Evolutionary conservation across 371 early-diverging fungal species (phyloP), one percentile per base, ranked within the genome.

Genomic region (Sporodiniella umbellata): DNA sequence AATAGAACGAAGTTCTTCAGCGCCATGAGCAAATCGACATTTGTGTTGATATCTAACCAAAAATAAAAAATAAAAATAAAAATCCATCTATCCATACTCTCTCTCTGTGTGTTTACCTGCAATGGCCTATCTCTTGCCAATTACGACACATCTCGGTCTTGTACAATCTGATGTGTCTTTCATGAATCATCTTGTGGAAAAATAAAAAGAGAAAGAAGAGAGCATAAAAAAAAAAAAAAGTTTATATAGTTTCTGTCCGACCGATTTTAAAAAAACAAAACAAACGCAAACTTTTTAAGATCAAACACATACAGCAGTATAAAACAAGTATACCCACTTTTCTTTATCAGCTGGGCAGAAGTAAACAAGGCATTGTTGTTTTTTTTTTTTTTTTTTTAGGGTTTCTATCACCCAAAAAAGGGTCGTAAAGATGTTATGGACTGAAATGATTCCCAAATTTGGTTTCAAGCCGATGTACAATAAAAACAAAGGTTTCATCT

Each of bases 11-110:
- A 96, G 79, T 70, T 99, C 98, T 23, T 67, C 52, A 17, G 58
- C 45, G 11, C 85, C 85, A 65, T 99, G 98, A 8, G 97, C 98
- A 84, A 96, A 99, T 61, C 96, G 94, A 72, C 99, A 99, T 72
- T 92, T 91, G 22, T 77, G 80, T 3, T 90, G 93, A 70, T 96
- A 99, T 54, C 85, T 86, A 53, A 5, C 28, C 15, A 28, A 18
- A 12, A 22, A 39, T 24, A 8, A 28, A 11, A 2, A n/a, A 17
- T 37, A 37, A 37, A 18, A 21, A 7, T 42, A 8, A 19, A 42
- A 42, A 19, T 8, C 11, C 8, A 33, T 43, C 54, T 55, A 70
- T n/a, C n/a, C n/a, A n/a, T n/a, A n/a, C n/a, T n/a, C n/a, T n/a
- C n/a, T n/a, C n/a, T n/a, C n/a, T n/a, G n/a, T n/a, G n/a, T n/a